Evolutionary conservation across 75 land plant genomes (phyloP).

Genomic region (Larix kaempferi): DNA sequence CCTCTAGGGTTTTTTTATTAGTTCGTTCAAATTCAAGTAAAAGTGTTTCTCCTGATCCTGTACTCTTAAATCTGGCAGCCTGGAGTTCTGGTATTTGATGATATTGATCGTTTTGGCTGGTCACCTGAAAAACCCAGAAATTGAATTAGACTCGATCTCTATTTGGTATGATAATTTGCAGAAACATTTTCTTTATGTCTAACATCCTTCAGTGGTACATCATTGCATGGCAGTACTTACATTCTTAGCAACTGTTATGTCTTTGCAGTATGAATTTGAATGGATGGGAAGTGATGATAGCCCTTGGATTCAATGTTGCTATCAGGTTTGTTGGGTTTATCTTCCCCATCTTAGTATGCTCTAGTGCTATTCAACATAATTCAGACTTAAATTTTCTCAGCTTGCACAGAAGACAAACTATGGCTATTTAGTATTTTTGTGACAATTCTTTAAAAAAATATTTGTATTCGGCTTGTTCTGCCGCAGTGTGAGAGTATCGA

Average conservation of each 20-base stretch:
- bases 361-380: too few relatives aligned
- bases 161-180: slow-evolving; percentile 50
- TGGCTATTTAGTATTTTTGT: neutral
- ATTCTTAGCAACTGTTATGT: neutral
- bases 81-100: slow-evolving; percentile 86
- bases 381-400: neutral
- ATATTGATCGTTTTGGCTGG: slow-evolving; percentile 65
- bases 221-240: neutral
- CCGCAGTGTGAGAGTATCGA: slow-evolving; percentile 45
- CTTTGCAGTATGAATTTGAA: slow-evolving; percentile 24
- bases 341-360: neutral
- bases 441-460: too few relatives aligned
- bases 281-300: slow-evolving; percentile 39
- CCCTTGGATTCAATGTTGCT: slow-evolving; percentile 70
- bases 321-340: slow-evolving; percentile 36
- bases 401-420: neutral
- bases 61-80: slow-evolving; percentile 25
- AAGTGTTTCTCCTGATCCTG: too few relatives aligned
- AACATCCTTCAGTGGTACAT: neutral
- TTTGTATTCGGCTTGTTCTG: too few relatives aligned
- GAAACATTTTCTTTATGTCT: neutral
- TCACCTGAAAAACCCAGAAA: slow-evolving; percentile 50
- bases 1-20: neutral
- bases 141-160: slow-evolving; percentile 75
- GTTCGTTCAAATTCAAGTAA: neutral